Conservation (phyloP, 2,329 filamentous ascomycete genomes). For the Penicillium crustosum region DNA sequence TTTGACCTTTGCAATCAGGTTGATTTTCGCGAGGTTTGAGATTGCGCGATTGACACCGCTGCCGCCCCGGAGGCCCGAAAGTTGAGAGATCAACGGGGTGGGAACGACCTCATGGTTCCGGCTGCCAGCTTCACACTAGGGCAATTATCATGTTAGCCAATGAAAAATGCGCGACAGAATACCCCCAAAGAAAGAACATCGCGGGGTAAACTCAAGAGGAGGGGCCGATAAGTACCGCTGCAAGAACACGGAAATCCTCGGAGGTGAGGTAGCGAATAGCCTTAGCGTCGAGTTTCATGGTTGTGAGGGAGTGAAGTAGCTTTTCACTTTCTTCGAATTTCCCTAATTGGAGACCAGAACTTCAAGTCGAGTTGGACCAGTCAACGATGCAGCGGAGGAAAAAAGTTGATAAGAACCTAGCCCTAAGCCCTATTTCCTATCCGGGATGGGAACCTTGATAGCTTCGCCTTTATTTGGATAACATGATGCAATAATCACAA, state of each 20-base stretch:
- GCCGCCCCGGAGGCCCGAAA: constrained; percentile 75
- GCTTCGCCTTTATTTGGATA: neutral
- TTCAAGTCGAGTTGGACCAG: constrained; percentile 4
- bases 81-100: constrained; percentile 79
- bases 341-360: constrained; percentile 1
- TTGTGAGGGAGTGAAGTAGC: constrained; percentile 18
- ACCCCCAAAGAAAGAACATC: constrained; percentile 12
- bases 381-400: constrained; percentile 21
- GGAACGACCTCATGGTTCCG: constrained; percentile 97
- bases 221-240: constrained; percentile 65
- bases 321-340: neutral
- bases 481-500: neutral
- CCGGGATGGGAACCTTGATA: constrained; percentile 20
- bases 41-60: constrained; percentile 83
- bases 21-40: constrained; percentile 85
- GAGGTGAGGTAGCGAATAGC: constrained; percentile 85
- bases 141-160: constrained; percentile 5
- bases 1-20: constrained; percentile 87
- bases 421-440: constrained; percentile 44
- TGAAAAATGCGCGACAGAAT: neutral
- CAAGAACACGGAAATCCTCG: constrained; percentile 94
- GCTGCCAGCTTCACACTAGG: constrained; percentile 84
- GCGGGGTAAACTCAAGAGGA: constrained; percentile 20
- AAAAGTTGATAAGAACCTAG: constrained; percentile 35
- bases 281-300: constrained; percentile 94